Conservation (phyloP, 2,329 filamentous ascomycete species). For the Phoma sp. region DNA sequence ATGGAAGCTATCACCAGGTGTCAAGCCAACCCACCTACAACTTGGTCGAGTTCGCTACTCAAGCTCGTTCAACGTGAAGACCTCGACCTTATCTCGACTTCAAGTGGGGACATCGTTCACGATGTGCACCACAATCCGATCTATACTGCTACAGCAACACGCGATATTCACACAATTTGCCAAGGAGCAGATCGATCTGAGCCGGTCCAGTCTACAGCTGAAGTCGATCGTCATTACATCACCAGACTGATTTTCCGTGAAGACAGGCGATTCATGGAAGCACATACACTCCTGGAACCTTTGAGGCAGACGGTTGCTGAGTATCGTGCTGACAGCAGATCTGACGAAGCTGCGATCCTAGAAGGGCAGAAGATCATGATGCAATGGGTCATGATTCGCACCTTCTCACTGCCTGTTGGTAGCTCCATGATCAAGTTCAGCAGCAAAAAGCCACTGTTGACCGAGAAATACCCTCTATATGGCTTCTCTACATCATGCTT, state of each 20-base stretch:
- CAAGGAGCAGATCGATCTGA: conserved; percentile 67
- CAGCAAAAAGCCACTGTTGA: conserved; percentile 84
- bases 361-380: conserved; percentile 93
- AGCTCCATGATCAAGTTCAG: conserved; percentile 88
- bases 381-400: conserved; percentile 83
- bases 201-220: conserved; percentile 78
- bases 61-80: conserved; percentile 82
- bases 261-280: conserved; percentile 88
- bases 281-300: conserved; percentile 82
- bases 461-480: conserved; percentile 86
- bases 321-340: conserved; percentile 74
- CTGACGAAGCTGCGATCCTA: conserved; percentile 84
- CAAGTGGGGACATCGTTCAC: conserved; percentile 26
- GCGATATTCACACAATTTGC: conserved; percentile 82
- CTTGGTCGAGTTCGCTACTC: conserved; percentile 75
- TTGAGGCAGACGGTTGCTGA: conserved; percentile 80
- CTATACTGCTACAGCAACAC: conserved; percentile 26
- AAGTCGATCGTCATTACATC: conserved; percentile 80
- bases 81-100: conserved; percentile 58
- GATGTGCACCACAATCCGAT: conserved; percentile 29
- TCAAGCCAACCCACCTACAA: conserved; percentile 79
- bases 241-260: conserved; percentile 89
- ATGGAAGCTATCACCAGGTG: conserved; percentile 85
- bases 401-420: conserved; percentile 85
- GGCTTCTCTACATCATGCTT: conserved; percentile 92